These are phyloP conservation scores for Neonectria hederae DNA, from an alignment of 2,329 filamentous ascomycete species.

Conservation along the genomic window DNA sequence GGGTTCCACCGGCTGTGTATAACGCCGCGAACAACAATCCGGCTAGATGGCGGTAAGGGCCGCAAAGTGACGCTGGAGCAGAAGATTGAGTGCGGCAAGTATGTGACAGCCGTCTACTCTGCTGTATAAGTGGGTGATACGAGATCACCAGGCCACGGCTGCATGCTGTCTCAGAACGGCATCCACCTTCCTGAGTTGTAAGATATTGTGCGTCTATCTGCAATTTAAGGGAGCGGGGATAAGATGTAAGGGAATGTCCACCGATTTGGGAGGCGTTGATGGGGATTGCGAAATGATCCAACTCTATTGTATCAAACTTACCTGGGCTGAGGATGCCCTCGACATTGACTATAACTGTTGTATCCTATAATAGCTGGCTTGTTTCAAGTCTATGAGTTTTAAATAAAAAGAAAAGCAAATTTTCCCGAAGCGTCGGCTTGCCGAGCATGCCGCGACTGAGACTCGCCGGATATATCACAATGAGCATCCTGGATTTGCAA, in stretches of 20 bases:
- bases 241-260: slow-evolving; percentile 4
- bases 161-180: slow-evolving; percentile 8
- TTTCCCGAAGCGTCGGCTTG: neutral
- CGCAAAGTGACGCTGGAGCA: slow-evolving; percentile 83
- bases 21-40: slow-evolving; percentile 77
- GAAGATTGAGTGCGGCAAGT: slow-evolving; percentile 85
- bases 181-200: slow-evolving; percentile 11
- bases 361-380: neutral
- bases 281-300: slow-evolving; percentile 22
- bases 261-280: slow-evolving; percentile 27
- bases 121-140: slow-evolving; percentile 51
- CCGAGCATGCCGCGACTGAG: neutral
- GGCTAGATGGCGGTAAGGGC: slow-evolving; percentile 67
- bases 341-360: slow-evolving; percentile 20
- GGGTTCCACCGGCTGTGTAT: slow-evolving; percentile 82
- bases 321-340: slow-evolving; percentile 10
- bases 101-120: slow-evolving; percentile 86
- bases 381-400: neutral
- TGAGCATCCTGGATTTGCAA: slow-evolving; percentile 6
- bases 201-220: slow-evolving; percentile 27
- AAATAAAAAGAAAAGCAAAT: neutral
- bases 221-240: slow-evolving; percentile 1
- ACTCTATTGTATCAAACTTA: slow-evolving; percentile 28
- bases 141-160: neutral
- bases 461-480: neutral